phyloP scores from a whole-genome alignment of 2,329 filamentous ascomycete genomes.

The Paracorniculantispora psalliotae region DNA sequence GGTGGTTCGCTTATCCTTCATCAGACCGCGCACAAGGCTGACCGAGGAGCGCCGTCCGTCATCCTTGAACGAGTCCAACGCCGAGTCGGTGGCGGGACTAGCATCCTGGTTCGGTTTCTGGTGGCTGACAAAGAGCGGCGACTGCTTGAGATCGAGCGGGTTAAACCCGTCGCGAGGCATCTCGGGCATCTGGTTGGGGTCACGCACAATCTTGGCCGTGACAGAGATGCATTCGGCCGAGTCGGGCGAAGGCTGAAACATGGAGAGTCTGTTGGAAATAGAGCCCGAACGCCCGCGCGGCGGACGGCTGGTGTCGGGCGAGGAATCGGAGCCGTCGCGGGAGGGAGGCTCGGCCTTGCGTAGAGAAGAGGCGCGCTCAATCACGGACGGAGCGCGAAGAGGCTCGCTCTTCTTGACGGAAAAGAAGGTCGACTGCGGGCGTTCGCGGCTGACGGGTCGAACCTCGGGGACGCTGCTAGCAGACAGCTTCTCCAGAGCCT shows the following conservation, averaged over 20 bases:
- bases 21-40: slow-evolving; percentile 55
- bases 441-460: slow-evolving; percentile 27
- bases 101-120: slow-evolving; percentile 32
- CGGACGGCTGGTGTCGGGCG: slow-evolving; percentile 36
- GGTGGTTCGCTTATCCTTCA: slow-evolving; percentile 54
- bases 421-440: slow-evolving; percentile 53
- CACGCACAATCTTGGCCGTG: slow-evolving; percentile 75
- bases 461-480: slow-evolving; percentile 27
- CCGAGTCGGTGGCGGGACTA: slow-evolving; percentile 23
- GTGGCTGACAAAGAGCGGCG: slow-evolving; percentile 54
- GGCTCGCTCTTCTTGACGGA: slow-evolving; percentile 50
- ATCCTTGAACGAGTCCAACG: slow-evolving; percentile 31
- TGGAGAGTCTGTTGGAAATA: slow-evolving; percentile 50
- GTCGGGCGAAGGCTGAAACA: slow-evolving; percentile 42
- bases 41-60: slow-evolving; percentile 52
- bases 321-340: slow-evolving; percentile 40
- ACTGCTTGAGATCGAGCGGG: slow-evolving; percentile 52
- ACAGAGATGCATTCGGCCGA: slow-evolving; percentile 77
- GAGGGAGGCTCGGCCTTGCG: slow-evolving; percentile 27
- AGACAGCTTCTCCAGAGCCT: slow-evolving; percentile 79
- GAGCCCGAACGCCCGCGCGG: slow-evolving; percentile 47
- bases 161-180: slow-evolving; percentile 36
- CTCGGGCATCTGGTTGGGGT: slow-evolving; percentile 40
- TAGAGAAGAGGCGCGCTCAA: slow-evolving; percentile 37
- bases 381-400: slow-evolving; percentile 41